These are phyloP conservation scores for Botryotinia convoluta DNA, from an alignment of 2,329 filamentous ascomycete genomes.

Conservation along the genomic window DNA sequence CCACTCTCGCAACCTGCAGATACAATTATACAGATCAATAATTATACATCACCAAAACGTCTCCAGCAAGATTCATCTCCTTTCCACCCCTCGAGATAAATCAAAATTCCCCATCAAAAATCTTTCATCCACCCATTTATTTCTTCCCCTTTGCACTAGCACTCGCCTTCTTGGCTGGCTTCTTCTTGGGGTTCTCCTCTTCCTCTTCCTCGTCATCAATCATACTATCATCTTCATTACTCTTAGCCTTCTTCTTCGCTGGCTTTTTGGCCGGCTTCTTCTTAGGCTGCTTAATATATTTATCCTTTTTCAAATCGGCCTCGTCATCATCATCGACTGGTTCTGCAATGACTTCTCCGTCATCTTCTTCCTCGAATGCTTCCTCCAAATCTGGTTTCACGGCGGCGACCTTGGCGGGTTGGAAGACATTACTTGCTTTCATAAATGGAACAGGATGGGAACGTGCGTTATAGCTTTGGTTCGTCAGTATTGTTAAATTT, in stretches of 20 bases:
- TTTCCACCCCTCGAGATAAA: background rate
- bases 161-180: slow-evolving; percentile 21
- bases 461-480: slow-evolving; percentile 72
- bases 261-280: slow-evolving; percentile 54
- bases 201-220: slow-evolving; percentile 28
- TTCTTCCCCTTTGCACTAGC: slow-evolving; percentile 30
- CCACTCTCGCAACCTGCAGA: background rate
- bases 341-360: slow-evolving; percentile 60
- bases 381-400: slow-evolving; percentile 94
- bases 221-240: slow-evolving; percentile 31
- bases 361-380: slow-evolving; percentile 88
- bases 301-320: slow-evolving; percentile 86
- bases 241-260: slow-evolving; percentile 38
- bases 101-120: background rate
- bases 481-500: background rate
- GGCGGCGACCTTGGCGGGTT: slow-evolving; percentile 66
- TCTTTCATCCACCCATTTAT: slow-evolving; percentile 11
- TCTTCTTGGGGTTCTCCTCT: slow-evolving; percentile 33
- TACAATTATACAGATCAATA: background rate
- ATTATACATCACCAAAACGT: slow-evolving; percentile 1
- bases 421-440: slow-evolving; percentile 77
- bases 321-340: slow-evolving; percentile 65
- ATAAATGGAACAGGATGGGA: slow-evolving; percentile 93
- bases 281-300: slow-evolving; percentile 92
- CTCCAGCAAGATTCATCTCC: background rate